Percentiles rank a stretch among this genome's conserved stretches.
phyloP scores from a whole-genome alignment of 495 filamentous ascomycete genomes.

The Pyronema domesticum region DNA sequence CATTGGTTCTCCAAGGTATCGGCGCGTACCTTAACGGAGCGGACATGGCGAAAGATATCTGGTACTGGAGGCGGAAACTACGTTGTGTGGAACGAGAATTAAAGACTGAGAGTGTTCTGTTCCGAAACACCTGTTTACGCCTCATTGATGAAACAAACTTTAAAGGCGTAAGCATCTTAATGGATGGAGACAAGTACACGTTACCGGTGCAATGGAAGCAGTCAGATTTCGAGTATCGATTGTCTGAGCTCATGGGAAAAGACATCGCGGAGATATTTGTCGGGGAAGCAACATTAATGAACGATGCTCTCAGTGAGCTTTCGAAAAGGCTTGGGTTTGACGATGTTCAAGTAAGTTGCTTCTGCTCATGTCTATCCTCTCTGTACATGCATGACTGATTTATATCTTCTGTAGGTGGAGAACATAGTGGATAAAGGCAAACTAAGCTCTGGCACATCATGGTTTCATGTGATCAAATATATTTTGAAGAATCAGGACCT shows the following conservation, averaged over 20 bases:
- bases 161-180: slow-evolving; percentile 2
- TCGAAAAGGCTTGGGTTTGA: background rate
- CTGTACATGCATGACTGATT: too few relatives aligned
- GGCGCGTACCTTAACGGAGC: slow-evolving; percentile 11
- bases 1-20: slow-evolving; percentile 20
- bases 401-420: too few relatives aligned
- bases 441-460: too few relatives aligned
- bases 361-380: too few relatives aligned
- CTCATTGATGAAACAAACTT: slow-evolving; percentile 13
- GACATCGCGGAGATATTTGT: slow-evolving; percentile 6
- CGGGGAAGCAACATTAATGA: slow-evolving; percentile 7
- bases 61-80: background rate
- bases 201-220: too few relatives aligned
- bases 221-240: too few relatives aligned
- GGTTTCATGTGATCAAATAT: too few relatives aligned
- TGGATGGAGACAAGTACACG: slow-evolving; percentile 6
- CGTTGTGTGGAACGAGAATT: slow-evolving; percentile 5
- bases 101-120: slow-evolving; percentile 14
- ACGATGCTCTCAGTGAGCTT: slow-evolving; percentile 7
- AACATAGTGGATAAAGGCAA: too few relatives aligned
- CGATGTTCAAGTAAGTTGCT: too few relatives aligned
- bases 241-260: background rate
- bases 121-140: slow-evolving; percentile 19
- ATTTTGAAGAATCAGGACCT: too few relatives aligned
- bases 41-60: background rate